Base-by-base conservation (phyloP, 768 basidiomycete genomes). In the Chlorophyllum brunneum region DNA sequence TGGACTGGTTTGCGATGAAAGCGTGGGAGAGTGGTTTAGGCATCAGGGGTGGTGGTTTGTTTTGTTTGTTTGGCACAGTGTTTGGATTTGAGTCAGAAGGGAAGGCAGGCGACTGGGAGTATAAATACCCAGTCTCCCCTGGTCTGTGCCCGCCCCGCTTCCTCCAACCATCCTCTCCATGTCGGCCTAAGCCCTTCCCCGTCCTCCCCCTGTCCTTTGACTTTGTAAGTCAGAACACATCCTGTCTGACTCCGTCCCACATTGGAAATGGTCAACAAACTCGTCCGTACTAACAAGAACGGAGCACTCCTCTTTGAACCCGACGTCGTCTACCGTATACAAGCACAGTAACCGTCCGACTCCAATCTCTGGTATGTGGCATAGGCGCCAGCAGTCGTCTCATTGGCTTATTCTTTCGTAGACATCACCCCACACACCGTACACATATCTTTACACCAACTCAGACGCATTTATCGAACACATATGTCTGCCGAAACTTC, bases 261-360 rank as follows among this genome's bases (percentile, higher is more conserved):
- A 65, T 64, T 72, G 69, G 72, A 70, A 77, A 92, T 91, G 88
- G 85, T 89, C 78, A 83, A 88, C 75, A 88, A 83, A 82, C 82
- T 83, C 67, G 75, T 82, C 65, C 86, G 85, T 61, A 84, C 76
- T 70, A 84, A 85, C 66, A 86, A 83, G 78, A 85, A 88, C 86
- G 87, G 88, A 76, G 85, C 86, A 70, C 80, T 89, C 55, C 81
- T 89, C 65, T 91, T 91, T 69, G 88, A 89, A 75, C 88, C 88
- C 56, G 83, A 86, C 75, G 85, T 88, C 70, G 88, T 88, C 69
- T 82, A 89, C 71, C 88, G 88, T 69, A 91, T 91, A 91, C 81
- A 84, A 74, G 71, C 71, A 66, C 78, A 65, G 49, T 69, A 54
- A 67, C 58, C 54, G 43, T 55, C 57, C 51, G 27, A 41, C 51